These are phyloP conservation scores for Zygosaccharomyces pseudobailii DNA, from an alignment of 1,139 yeast species.

Conservation along the genomic window DNA sequence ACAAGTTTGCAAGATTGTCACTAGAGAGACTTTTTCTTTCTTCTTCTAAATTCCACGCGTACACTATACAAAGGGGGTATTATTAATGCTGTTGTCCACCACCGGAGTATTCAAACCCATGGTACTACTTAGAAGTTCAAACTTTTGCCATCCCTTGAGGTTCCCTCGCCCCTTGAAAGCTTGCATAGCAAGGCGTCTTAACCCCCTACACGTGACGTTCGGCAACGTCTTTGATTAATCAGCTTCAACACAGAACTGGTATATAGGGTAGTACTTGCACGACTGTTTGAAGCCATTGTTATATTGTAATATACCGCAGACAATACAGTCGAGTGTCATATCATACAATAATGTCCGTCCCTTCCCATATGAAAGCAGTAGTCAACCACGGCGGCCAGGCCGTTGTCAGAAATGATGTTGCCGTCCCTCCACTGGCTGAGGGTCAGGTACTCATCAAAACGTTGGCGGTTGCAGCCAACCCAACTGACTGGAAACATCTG, in stretches of 20 bases:
- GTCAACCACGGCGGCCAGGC: slow-evolving; percentile 30
- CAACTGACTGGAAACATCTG: slow-evolving; percentile 71
- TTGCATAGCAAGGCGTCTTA: no score
- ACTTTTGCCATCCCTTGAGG: background rate
- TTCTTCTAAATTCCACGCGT: no score
- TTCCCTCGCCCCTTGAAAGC: background rate
- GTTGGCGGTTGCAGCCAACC: slow-evolving; percentile 61
- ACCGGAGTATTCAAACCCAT: no score
- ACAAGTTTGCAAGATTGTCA: no score
- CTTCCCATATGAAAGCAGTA: slow-evolving; percentile 32
- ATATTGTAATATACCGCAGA: no score
- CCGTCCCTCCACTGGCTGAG: slow-evolving; percentile 39
- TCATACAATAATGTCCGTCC: background rate
- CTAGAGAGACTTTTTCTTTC: no score
- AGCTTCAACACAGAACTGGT: background rate
- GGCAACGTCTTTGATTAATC: background rate
- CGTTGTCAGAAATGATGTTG: slow-evolving; percentile 30
- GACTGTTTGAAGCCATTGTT: background rate
- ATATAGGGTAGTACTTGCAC: background rate
- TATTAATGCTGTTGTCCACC: no score
- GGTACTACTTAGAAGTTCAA: no score
- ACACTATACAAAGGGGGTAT: no score
- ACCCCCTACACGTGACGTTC: no score
- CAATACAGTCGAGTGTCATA: no score
- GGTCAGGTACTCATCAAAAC: slow-evolving; percentile 51